Conservation (phyloP, 345 rosid genomes). For the Aethionema arabicum region DNA sequence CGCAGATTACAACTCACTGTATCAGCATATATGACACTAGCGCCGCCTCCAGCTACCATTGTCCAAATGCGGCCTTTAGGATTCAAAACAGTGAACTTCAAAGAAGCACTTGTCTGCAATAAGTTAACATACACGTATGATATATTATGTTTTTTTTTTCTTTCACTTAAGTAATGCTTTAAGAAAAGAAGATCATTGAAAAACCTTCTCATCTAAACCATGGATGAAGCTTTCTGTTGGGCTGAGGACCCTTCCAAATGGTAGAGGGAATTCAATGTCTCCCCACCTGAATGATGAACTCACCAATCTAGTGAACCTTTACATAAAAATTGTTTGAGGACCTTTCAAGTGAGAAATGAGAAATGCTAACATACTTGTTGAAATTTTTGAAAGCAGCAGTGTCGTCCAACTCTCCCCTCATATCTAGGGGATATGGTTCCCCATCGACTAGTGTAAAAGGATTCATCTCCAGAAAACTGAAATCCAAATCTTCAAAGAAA, state of each 20-base stretch:
- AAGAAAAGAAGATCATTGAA: background rate
- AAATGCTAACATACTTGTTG: slow-evolving; percentile 54
- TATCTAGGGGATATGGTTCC: slow-evolving; percentile 91
- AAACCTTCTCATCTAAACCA: slow-evolving; percentile 90
- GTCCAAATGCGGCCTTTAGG: slow-evolving; percentile 98
- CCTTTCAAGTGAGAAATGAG: background rate
- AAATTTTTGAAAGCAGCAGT: slow-evolving; percentile 98
- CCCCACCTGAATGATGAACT: slow-evolving; percentile 68
- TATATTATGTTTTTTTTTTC: slow-evolving; percentile 2
- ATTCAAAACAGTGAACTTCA: slow-evolving; percentile 93
- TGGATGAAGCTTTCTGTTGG: slow-evolving; percentile 79
- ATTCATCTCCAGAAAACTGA: slow-evolving; percentile 91
- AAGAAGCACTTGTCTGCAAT: slow-evolving; percentile 88
- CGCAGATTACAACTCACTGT: slow-evolving; percentile 53
- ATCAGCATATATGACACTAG: slow-evolving; percentile 97
- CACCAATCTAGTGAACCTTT: slow-evolving; percentile 12
- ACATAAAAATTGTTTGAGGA: background rate
- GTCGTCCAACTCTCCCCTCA: slow-evolving; percentile 97
- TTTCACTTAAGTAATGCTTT: background rate
- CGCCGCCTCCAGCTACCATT: slow-evolving; percentile 99
- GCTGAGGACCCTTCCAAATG: slow-evolving; percentile 93
- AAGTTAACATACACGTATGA: slow-evolving; percentile 10
- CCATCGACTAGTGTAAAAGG: slow-evolving; percentile 88
- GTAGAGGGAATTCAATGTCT: slow-evolving; percentile 76
- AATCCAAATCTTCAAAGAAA: slow-evolving; percentile 68